A percentile compares a stretch with the other conserved stretches of the same genome.
Evolutionary conservation across 1,284 basidiomycete species (phyloP).

Genomic region (Malassezia arunalokei): DNA sequence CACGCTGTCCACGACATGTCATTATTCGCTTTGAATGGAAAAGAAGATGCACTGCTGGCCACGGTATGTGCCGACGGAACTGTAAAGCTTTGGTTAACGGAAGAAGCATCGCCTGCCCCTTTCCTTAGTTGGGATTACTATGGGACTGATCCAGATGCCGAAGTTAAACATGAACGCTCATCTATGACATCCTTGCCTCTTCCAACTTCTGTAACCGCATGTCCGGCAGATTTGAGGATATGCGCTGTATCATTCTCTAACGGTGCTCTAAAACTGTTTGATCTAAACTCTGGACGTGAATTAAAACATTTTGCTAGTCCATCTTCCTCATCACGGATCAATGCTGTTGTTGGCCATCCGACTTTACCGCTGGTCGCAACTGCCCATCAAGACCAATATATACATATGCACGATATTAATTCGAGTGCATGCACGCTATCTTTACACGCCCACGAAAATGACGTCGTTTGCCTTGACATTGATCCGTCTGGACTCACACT

Average conservation of each 20-base stretch:
- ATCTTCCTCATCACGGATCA: slow-evolving; percentile 56
- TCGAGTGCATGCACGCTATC: slow-evolving; percentile 74
- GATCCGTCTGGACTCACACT: slow-evolving; percentile 74
- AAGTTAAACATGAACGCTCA: slow-evolving; percentile 47
- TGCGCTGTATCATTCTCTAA: slow-evolving; percentile 72
- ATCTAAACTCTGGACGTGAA: slow-evolving; percentile 72
- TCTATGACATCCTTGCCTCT: slow-evolving; percentile 47
- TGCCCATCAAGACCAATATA: slow-evolving; percentile 84
- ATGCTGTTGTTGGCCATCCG: slow-evolving; percentile 78
- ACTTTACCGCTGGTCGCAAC: slow-evolving; percentile 76
- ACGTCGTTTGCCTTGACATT: slow-evolving; percentile 78
- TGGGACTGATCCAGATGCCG: slow-evolving; percentile 47
- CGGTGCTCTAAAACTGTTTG: slow-evolving; percentile 76
- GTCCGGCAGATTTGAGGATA: slow-evolving; percentile 49
- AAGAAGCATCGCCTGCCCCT: slow-evolving; percentile 3
- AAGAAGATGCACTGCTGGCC: slow-evolving; percentile 55
- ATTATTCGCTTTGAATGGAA: slow-evolving; percentile 42
- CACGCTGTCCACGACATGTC: slow-evolving; percentile 71
- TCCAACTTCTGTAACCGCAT: slow-evolving; percentile 70
- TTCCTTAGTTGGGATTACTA: slow-evolving; percentile 63
- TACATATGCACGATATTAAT: slow-evolving; percentile 72
- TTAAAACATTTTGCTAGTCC: slow-evolving; percentile 53
- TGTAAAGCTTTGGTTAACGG: slow-evolving; percentile 68
- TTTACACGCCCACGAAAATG: slow-evolving; percentile 78
- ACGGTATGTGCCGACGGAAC: slow-evolving; percentile 80